Percentiles rank a stretch among this genome's conserved stretches.
Conservation (phyloP, 768 basidiomycete genomes). For the Tylopilus sp. region DNA sequence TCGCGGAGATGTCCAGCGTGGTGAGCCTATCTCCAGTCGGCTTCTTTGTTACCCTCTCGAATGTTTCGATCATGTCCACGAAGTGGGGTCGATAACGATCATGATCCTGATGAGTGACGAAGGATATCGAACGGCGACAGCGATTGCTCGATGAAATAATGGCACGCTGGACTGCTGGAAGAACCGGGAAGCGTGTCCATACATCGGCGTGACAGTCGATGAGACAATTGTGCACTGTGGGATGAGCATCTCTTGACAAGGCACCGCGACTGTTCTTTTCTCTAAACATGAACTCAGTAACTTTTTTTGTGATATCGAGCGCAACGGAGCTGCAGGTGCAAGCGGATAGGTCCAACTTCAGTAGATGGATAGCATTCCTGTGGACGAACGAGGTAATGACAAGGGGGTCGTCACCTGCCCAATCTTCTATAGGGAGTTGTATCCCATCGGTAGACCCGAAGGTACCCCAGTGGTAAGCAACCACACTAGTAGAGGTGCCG, state of each 20-base stretch:
- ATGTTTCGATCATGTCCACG: neutral
- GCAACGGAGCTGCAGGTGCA: conserved; percentile 41
- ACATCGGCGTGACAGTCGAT: conserved; percentile 54
- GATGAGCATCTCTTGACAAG: conserved; percentile 12
- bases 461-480: conserved; percentile 53
- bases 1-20: conserved; percentile 17
- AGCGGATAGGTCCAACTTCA: conserved; percentile 36
- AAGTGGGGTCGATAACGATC: conserved; percentile 42
- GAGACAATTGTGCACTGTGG: conserved; percentile 44
- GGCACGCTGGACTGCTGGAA: conserved; percentile 46
- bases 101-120: conserved; percentile 39
- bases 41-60: neutral
- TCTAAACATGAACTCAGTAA: conserved; percentile 57
- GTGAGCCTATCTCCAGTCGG: conserved; percentile 9
- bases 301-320: conserved; percentile 52
- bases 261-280: conserved; percentile 34
- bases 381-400: conserved; percentile 45
- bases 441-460: conserved; percentile 53
- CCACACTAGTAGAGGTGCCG: conserved; percentile 20
- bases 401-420: conserved; percentile 23
- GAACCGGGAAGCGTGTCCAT: conserved; percentile 59
- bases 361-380: conserved; percentile 40
- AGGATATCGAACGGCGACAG: conserved; percentile 36
- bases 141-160: conserved; percentile 37
- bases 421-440: conserved; percentile 30